phyloP scores from a whole-genome alignment of 2,329 filamentous ascomycete species.

The Phoma sp. region DNA sequence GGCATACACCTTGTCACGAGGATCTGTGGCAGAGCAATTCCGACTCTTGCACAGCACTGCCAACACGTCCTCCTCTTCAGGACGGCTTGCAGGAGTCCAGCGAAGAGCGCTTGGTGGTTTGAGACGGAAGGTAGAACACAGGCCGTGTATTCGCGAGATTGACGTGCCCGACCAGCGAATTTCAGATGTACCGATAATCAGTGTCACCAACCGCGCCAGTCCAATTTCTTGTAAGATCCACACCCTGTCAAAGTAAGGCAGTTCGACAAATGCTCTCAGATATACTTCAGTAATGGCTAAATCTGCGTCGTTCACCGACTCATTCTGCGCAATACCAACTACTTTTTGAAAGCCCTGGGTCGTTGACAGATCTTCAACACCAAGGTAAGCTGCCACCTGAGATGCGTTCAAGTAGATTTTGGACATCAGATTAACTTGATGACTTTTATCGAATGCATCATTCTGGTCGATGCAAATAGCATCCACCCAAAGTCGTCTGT shows the following conservation, averaged over 20 bases:
- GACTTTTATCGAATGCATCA: constrained; percentile 16
- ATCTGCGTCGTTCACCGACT: no score
- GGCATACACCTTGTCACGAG: constrained; percentile 17
- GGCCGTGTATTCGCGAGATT: no score
- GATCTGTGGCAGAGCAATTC: constrained; percentile 13
- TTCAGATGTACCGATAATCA: background rate
- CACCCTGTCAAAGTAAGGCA: constrained; percentile 22
- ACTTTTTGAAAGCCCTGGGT: no score
- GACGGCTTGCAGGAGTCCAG: background rate
- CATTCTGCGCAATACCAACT: no score
- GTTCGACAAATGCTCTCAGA: background rate
- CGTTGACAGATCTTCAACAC: background rate
- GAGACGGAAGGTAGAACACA: no score
- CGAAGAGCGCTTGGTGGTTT: no score
- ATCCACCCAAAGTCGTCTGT: constrained; percentile 25
- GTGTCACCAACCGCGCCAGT: constrained; percentile 9
- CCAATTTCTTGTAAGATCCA: constrained; percentile 29
- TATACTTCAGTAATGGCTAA: no score
- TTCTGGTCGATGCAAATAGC: constrained; percentile 29
- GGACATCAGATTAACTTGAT: constrained; percentile 23
- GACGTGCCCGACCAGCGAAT: no score
- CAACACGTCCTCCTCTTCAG: constrained; percentile 9
- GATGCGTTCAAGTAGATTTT: constrained; percentile 13
- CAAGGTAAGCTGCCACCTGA: constrained; percentile 7
- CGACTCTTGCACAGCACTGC: constrained; percentile 10